These are phyloP conservation scores for Albizia julibrissin DNA, from an alignment of 306 rosid species.

Conservation along the genomic window DNA sequence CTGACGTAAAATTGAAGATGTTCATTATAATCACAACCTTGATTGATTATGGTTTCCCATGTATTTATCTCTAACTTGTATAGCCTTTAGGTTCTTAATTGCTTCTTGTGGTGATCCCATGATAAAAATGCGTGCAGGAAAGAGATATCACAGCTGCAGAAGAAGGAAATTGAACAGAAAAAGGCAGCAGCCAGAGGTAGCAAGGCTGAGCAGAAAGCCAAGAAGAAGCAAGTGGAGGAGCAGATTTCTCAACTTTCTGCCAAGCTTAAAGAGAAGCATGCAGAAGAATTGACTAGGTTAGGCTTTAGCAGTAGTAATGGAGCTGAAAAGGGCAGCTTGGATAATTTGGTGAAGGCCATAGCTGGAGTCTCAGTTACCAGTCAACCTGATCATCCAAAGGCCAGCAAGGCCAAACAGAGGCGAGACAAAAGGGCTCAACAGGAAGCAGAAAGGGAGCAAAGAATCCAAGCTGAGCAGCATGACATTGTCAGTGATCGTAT, in stretches of 20 bases:
- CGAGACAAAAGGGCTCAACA: constrained; percentile 75
- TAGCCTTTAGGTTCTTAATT: neutral
- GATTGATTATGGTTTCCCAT: neutral
- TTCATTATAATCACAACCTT: neutral
- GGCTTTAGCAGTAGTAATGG: constrained; percentile 60
- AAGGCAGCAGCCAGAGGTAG: constrained; percentile 90
- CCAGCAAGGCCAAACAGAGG: constrained; percentile 72
- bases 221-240: constrained; percentile 97
- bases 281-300: constrained; percentile 65
- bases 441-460: constrained; percentile 88
- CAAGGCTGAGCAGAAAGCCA: constrained; percentile 93
- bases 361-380: constrained; percentile 75
- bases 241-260: constrained; percentile 75
- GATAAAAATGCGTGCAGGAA: constrained; percentile 56
- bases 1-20: neutral
- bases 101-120: constrained; percentile 15
- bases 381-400: constrained; percentile 63
- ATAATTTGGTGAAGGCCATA: constrained; percentile 79
- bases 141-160: constrained; percentile 75
- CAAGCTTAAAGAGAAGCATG: constrained; percentile 70
- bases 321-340: constrained; percentile 64
- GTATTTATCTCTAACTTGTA: neutral
- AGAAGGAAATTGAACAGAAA: constrained; percentile 77
- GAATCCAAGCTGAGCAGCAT: constrained; percentile 83
- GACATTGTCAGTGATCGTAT: constrained; percentile 68